Percentiles rank a stretch among this genome's conserved stretches.
Conservation (phyloP, 2,329 filamentous ascomycete species). For the Geosmithia morbida region DNA sequence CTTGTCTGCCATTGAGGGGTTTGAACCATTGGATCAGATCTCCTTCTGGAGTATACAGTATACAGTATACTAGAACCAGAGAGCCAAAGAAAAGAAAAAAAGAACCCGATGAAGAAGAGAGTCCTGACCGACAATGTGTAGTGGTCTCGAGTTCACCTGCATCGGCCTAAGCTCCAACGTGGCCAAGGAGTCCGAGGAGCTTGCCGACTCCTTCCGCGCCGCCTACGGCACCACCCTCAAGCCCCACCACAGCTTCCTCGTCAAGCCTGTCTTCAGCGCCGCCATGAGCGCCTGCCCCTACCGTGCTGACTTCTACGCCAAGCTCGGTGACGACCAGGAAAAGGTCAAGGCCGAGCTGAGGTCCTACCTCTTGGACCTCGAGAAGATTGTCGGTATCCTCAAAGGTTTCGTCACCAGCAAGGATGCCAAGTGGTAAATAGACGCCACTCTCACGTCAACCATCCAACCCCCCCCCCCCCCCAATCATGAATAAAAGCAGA, state of each 20-base stretch:
- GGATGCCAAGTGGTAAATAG: constrained; percentile 41
- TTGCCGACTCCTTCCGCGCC: constrained; percentile 71
- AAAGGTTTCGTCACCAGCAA: constrained; percentile 40
- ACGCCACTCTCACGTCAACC: too few relatives aligned
- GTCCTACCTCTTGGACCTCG: constrained; percentile 61
- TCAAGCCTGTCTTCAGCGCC: constrained; percentile 85
- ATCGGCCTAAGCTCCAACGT: constrained; percentile 71
- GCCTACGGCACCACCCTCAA: constrained; percentile 83
- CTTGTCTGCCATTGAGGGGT: neutral
- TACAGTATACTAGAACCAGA: too few relatives aligned
- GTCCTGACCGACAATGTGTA: constrained; percentile 19
- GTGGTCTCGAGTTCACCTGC: constrained; percentile 86
- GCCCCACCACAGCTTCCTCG: constrained; percentile 74
- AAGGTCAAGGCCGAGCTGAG: constrained; percentile 51
- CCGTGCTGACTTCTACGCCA: constrained; percentile 82
- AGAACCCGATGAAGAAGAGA: too few relatives aligned
- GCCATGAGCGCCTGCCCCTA: constrained; percentile 92
- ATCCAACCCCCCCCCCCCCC: too few relatives aligned
- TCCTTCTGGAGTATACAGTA: too few relatives aligned
- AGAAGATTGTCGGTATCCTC: constrained; percentile 67
- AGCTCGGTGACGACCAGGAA: constrained; percentile 55
- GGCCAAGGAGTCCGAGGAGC: constrained; percentile 53
- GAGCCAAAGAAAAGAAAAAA: too few relatives aligned
- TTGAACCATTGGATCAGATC: neutral
- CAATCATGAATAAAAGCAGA: too few relatives aligned